A percentile compares a stretch with the other conserved stretches of the same genome.
Conservation (phyloP, 768 basidiomycete genomes). For the Suillus luteus region DNA sequence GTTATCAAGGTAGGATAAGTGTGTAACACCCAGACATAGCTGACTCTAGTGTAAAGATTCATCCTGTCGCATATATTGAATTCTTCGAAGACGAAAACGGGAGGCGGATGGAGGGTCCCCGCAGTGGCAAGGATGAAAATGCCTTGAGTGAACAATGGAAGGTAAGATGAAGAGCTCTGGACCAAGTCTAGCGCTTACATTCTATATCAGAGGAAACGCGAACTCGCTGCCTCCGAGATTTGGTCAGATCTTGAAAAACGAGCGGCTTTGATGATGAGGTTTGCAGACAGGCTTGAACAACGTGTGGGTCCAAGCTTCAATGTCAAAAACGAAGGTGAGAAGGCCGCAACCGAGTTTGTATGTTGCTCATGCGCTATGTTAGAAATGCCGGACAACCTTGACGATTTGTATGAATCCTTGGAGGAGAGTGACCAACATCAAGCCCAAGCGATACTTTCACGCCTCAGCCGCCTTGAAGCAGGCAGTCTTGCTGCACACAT, state of each 20-base stretch:
- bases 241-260: slow-evolving; percentile 59
- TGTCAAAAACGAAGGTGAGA: slow-evolving; percentile 44
- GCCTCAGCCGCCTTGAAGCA: slow-evolving; percentile 48
- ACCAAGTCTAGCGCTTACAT: slow-evolving; percentile 8
- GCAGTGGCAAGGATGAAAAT: slow-evolving; percentile 70
- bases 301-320: slow-evolving; percentile 51
- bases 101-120: slow-evolving; percentile 55
- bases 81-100: slow-evolving; percentile 53
- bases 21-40: slow-evolving; percentile 3
- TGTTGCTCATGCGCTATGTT: background rate
- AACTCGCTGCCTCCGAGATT: slow-evolving; percentile 59
- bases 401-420: slow-evolving; percentile 62
- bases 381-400: slow-evolving; percentile 46
- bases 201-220: slow-evolving; percentile 52
- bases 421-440: slow-evolving; percentile 50
- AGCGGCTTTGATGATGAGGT: slow-evolving; percentile 52
- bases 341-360: background rate
- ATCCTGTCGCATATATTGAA: slow-evolving; percentile 82
- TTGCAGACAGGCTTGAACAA: slow-evolving; percentile 64
- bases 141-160: slow-evolving; percentile 65
- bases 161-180: slow-evolving; percentile 42
- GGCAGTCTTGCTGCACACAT: slow-evolving; percentile 64
- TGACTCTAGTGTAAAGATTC: slow-evolving; percentile 46
- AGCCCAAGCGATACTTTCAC: slow-evolving; percentile 43
- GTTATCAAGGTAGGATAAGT: slow-evolving; percentile 55